A percentile compares a stretch with the other conserved stretches of the same genome.
phyloP scores from a whole-genome alignment of 1,284 basidiomycete species.

The Pholiota adiposa region DNA sequence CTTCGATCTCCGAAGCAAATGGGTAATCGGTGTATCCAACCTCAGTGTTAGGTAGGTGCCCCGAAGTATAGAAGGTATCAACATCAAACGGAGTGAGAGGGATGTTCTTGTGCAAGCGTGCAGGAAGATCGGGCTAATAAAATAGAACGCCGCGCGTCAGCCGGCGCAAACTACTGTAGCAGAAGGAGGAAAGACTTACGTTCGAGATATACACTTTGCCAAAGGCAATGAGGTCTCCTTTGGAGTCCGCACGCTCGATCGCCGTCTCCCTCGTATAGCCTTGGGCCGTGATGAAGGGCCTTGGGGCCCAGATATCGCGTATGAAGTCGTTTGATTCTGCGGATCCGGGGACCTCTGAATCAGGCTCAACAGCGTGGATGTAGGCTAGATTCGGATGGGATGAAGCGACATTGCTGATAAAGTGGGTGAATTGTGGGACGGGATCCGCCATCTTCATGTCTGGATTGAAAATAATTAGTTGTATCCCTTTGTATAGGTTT shows the following conservation, averaged over 20 bases:
- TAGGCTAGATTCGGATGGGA: slow-evolving; percentile 56
- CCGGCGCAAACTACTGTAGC: background rate
- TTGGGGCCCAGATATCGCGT: slow-evolving; percentile 36
- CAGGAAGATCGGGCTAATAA: slow-evolving; percentile 17
- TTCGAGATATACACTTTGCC: slow-evolving; percentile 53
- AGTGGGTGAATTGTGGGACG: slow-evolving; percentile 43
- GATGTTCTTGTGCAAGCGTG: slow-evolving; percentile 30
- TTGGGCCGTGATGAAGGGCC: slow-evolving; percentile 51
- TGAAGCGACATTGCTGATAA: slow-evolving; percentile 35
- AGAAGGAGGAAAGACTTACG: slow-evolving; percentile 25
- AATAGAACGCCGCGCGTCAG: background rate
- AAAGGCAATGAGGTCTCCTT: slow-evolving; percentile 45
- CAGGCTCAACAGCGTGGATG: slow-evolving; percentile 57
- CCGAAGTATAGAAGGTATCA: slow-evolving; percentile 37
- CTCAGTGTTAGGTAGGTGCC: slow-evolving; percentile 24
- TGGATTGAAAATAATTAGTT: slow-evolving; percentile 33
- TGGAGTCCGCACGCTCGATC: slow-evolving; percentile 26
- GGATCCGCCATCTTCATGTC: slow-evolving; percentile 54
- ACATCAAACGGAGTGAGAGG: slow-evolving; percentile 36
- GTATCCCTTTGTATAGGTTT: background rate
- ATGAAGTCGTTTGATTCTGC: slow-evolving; percentile 41
- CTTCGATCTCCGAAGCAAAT: slow-evolving; percentile 24
- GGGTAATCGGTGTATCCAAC: slow-evolving; percentile 51
- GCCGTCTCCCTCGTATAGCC: slow-evolving; percentile 42
- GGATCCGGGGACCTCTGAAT: slow-evolving; percentile 29